These are phyloP conservation scores for Pouteria glomerata DNA, from an alignment of 148 eudicot species.

Conservation along the genomic window DNA sequence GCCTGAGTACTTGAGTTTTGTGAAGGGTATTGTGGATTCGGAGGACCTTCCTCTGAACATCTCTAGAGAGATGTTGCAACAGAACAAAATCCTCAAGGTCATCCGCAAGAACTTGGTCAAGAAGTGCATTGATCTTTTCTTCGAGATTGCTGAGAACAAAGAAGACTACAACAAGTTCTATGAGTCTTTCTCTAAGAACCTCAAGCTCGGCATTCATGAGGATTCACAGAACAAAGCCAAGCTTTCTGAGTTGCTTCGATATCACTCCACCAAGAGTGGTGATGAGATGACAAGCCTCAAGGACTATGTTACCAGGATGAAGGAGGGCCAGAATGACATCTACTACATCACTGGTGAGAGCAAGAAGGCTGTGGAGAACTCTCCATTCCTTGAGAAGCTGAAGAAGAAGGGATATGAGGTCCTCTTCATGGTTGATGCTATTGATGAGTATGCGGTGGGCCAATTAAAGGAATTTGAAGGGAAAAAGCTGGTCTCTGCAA, in stretches of 20 bases:
- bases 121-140: constrained; percentile 82
- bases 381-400: constrained; percentile 81
- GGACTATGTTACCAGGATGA: constrained; percentile 85
- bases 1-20: constrained; percentile 77
- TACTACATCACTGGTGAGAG: constrained; percentile 86
- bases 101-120: constrained; percentile 79
- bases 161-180: constrained; percentile 78
- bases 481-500: constrained; percentile 76
- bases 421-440: constrained; percentile 78
- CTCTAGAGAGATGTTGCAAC: constrained; percentile 72
- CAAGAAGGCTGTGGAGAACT: constrained; percentile 89
- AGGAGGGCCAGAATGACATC: constrained; percentile 76
- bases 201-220: constrained; percentile 82
- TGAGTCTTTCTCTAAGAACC: constrained; percentile 78
- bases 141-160: constrained; percentile 90
- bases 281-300: constrained; percentile 83
- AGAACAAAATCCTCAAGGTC: constrained; percentile 87
- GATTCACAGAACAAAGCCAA: constrained; percentile 67
- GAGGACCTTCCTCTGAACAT: constrained; percentile 85
- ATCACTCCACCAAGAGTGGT: constrained; percentile 90
- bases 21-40: constrained; percentile 84
- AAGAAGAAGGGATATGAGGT: constrained; percentile 81
- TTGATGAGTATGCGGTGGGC: constrained; percentile 81
- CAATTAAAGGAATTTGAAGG: constrained; percentile 85
- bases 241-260: constrained; percentile 71